Base-by-base conservation (phyloP, 805 yeast species). In the Saturnispora mendoncae region DNA sequence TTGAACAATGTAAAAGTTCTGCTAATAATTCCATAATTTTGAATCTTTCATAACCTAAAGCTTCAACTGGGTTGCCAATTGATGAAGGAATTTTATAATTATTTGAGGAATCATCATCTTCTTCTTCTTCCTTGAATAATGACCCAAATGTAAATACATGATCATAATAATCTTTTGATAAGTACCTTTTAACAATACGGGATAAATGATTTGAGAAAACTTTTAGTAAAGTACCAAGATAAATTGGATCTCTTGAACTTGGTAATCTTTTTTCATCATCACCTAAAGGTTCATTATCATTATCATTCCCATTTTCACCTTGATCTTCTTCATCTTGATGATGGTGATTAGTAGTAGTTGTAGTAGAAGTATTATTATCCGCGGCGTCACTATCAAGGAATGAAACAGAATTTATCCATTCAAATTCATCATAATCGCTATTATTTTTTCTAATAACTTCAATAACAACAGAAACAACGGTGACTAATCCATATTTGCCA, bases 391-490 rank as follows among this genome's bases (percentile, higher is more conserved):
- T 29, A 7, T 14, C 15, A 8, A 43, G 33, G 25, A 32, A 35
- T 20, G 34, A 41, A 30, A 57, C 57, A 13, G 58, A 47, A 19
- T 46, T 51, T 26, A 60, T 52, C 64, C 66, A 60, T 45, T 61
- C 66, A 42, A 62, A 61, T 38, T 60, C 62, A 63, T 92, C 98
- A 61, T 92, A 92, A 58, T 92, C 98, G 0, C 95, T 84, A 58
- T 92, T 92, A 57, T 90, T 90, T 58, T 90, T 90, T 54, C 98
- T 74, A 41, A 92, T 90, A 33, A 90, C 74, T 62, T 90, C 98
- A 48, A 92, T 90, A 24, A 92, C 74, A 31, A 92, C 85, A 7
- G 95, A 87, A 23, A 92, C 98, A 53, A 95, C 94, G 44, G 92
- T 90, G 32, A 88, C 84, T 47, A 92, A 70, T 0, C 96, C 94